Conservation (phyloP, 306 rosid genomes). For the apple (Malus domestica) region DNA sequence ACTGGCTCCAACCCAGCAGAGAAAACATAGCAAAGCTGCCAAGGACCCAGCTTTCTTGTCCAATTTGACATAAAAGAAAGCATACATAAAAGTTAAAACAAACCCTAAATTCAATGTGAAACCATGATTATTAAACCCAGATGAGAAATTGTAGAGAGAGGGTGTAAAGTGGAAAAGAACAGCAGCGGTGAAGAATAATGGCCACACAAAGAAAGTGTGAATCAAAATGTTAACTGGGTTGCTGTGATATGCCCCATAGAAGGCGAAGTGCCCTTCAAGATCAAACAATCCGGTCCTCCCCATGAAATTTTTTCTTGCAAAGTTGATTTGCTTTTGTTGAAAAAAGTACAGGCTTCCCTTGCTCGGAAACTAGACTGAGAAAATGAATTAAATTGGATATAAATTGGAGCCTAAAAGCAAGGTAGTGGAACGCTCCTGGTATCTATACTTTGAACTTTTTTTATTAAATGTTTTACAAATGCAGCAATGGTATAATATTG, state of each 20-base stretch:
- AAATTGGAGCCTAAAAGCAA: not conserved
- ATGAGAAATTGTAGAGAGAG: slow-evolving; percentile 26
- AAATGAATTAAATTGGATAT: not conserved
- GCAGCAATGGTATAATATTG: too few relatives aligned
- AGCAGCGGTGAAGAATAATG: slow-evolving; percentile 41
- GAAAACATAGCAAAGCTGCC: slow-evolving; percentile 50
- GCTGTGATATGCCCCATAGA: slow-evolving; percentile 71
- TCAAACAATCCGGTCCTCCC: slow-evolving; percentile 38
- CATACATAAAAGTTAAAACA: slow-evolving; percentile 34
- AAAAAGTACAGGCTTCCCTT: not conserved
- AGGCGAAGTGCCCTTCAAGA: slow-evolving; percentile 74
- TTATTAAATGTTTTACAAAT: too few relatives aligned
- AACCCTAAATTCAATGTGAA: slow-evolving; percentile 54
- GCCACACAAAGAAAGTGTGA: slow-evolving; percentile 71
- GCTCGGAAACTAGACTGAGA: not conserved
- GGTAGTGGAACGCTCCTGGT: not conserved
- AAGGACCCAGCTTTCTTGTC: slow-evolving; percentile 64
- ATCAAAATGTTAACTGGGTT: slow-evolving; percentile 49
- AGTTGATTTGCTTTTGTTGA: not conserved
- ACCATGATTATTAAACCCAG: slow-evolving; percentile 14
- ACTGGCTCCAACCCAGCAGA: slow-evolving; percentile 52
- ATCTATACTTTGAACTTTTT: not conserved
- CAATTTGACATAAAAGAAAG: slow-evolving; percentile 37
- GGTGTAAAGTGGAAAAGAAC: slow-evolving; percentile 55
- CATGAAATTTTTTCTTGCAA: slow-evolving; percentile 17